Base-by-base conservation (phyloP, 768 basidiomycete genomes). In the Melanogaster broomeanus region DNA sequence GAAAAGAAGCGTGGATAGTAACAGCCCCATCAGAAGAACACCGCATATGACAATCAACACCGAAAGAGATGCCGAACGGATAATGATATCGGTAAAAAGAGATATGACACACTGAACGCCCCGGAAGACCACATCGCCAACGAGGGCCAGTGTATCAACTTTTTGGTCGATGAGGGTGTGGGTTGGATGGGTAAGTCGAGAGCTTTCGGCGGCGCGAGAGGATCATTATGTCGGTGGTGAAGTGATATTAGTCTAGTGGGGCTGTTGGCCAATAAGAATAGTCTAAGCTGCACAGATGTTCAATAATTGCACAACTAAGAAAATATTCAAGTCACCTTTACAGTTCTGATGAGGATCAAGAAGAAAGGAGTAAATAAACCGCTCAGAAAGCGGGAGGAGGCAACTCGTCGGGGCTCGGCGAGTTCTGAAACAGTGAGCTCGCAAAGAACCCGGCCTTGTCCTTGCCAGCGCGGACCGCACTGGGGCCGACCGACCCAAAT, bases 351-450 rank as follows among this genome's bases (percentile, higher is more conserved):
- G 21, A 38, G 42, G 59, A 58, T 54, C 55, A 11, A 51, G 6
- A 35, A 33, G 35, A 44, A 42, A 49, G 52, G 61, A 45, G 33
- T 42, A 67, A 67, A 77, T 67, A 77, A 45, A 73, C 71, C 67
- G 66, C 65, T 69, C 48, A 69, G 63, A 87, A 84, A 57, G 77
- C 72, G 49, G 87, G 87, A 53, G 82, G 80, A 41, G 89, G 89
- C 42, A 91, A 72, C 63, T 88, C 88, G 54, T 90, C 89, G 46
- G 89, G 89, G 61, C 85, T 89, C 15, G 89, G 89, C 52, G 87
- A 89, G 75, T 90, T 91, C 77, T 90, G 89, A 82, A 90, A 91
- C 62, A 78, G 74, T 28, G 88, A 90, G 62, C 87, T 90, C 58
- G 89, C 88, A 68, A 88, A 91, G 64, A 81, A 88, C 8, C 78